These are phyloP conservation scores for Silene coronaria DNA, from an alignment of 179 eudicot genomes.

Conservation along the genomic window DNA sequence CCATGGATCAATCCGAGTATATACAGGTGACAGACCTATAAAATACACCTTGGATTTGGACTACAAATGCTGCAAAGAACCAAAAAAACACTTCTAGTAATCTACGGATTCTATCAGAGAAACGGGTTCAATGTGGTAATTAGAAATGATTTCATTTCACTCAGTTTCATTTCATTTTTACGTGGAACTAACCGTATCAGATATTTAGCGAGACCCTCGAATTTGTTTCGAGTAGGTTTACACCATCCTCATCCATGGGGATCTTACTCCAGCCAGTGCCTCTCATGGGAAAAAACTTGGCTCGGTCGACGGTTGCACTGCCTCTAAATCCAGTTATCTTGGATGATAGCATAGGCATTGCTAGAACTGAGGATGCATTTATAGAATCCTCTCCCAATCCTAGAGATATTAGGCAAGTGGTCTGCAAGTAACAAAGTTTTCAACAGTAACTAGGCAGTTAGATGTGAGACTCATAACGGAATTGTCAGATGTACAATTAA, in stretches of 20 bases:
- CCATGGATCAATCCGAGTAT: conserved; percentile 21
- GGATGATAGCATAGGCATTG: conserved; percentile 91
- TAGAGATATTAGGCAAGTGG: conserved; percentile 59
- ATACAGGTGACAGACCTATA: conserved; percentile 20
- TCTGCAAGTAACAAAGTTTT: conserved; percentile 36
- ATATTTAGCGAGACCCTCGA: conserved; percentile 34
- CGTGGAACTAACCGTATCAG: conserved; percentile 22
- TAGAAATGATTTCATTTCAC: neutral
- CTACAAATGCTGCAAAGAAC: neutral
- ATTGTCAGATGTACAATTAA: neutral
- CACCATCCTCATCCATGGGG: conserved; percentile 49
- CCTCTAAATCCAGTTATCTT: conserved; percentile 97
- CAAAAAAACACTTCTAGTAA: neutral
- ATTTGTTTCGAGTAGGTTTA: conserved; percentile 50
- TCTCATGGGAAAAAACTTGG: conserved; percentile 53
- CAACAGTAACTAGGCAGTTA: neutral
- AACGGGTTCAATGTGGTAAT: too few relatives aligned
- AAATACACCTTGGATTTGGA: conserved; percentile 18
- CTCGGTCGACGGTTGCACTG: conserved; percentile 42
- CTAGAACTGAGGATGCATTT: conserved; percentile 82
- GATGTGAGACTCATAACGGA: too few relatives aligned
- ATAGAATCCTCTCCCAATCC: conserved; percentile 82
- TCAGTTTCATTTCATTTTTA: neutral
- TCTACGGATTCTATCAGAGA: conserved; percentile 19
- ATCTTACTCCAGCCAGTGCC: conserved; percentile 60